Base-by-base conservation (phyloP, 306 rosid species). In the Ceratonia siliqua region DNA sequence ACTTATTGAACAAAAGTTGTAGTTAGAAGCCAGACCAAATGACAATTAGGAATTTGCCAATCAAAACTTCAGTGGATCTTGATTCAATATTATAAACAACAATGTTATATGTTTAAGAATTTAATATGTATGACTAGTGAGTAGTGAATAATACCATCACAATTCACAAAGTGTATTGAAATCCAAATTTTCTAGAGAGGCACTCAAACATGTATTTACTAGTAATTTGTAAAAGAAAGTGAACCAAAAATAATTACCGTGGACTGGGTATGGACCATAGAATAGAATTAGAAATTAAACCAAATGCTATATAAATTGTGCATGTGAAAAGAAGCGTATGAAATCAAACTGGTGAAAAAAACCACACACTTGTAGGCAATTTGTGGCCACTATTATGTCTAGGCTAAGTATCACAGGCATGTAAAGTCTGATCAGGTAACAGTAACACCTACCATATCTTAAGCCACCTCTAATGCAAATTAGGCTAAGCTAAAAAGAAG, bases 31-130 rank as follows among this genome's bases (percentile, higher is more conserved):
- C 17, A 57, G 15, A 68, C 13, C 30, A 62, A 61, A 52, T 32
- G 24, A 8, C 15, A 69, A 25, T 52, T 68, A 68, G 28, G 15
- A 8, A 68, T 15, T 53, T 28, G 15, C 35, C 54, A 3, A 48
- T 8, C 45, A 54, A 80, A 55, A 55, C 22, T 64, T 28, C 62
- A 64, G 62, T 15, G n/a, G 13, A 62, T 43, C 45, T 39, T 27
- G 25, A 25, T 20, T 25, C 78, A 62, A 62, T 39, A 49, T 32
- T 39, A 73, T 22, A 58, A 62, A 54, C 68, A 67, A 33, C 69
- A 28, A 21, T 35, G 73, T 63, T 80, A 45, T 22, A 58, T 24
- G 25, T 8, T 68, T 54, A 36, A 36, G 2, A 70, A 53, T 36
- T 15, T 55, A 3, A 48, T 5, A 48, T 17, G 3, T 8, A 46